Conservation (phyloP, 768 basidiomycete species). For the Suillus discolor region DNA sequence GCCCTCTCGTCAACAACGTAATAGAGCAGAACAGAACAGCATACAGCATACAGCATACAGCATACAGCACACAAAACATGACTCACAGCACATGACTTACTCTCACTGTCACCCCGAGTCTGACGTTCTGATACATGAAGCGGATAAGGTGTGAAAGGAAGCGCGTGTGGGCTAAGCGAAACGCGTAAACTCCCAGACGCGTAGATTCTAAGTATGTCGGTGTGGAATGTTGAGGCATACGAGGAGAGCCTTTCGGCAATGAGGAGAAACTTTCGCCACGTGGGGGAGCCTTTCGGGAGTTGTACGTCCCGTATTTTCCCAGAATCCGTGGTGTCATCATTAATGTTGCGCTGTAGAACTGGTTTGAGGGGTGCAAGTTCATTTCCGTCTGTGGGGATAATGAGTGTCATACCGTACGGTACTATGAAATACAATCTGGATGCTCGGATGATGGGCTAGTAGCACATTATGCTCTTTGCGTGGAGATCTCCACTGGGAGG, state of each 20-base stretch:
- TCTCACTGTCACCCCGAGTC: neutral
- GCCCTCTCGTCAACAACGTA: neutral
- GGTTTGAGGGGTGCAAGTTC: neutral
- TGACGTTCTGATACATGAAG: neutral
- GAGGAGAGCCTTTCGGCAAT: neutral
- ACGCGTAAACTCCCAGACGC: neutral
- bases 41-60: neutral
- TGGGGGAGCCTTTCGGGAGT: neutral
- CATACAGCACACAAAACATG: neutral
- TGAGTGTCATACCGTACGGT: neutral
- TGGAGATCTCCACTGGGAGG: neutral
- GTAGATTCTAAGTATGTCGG: neutral
- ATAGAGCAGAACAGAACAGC: no score
- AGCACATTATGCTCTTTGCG: neutral
- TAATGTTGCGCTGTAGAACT: neutral
- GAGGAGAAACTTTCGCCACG: no score
- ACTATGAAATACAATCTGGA: neutral
- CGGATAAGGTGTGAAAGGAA: neutral
- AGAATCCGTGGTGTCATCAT: neutral
- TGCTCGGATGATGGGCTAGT: neutral
- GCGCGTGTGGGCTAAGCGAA: neutral
- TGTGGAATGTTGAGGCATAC: neutral
- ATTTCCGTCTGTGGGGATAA: neutral
- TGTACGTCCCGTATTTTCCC: neutral
- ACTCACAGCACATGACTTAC: neutral